These are phyloP conservation scores for Sicyos edulis DNA, from an alignment of 306 rosid genomes.

Conservation along the genomic window DNA sequence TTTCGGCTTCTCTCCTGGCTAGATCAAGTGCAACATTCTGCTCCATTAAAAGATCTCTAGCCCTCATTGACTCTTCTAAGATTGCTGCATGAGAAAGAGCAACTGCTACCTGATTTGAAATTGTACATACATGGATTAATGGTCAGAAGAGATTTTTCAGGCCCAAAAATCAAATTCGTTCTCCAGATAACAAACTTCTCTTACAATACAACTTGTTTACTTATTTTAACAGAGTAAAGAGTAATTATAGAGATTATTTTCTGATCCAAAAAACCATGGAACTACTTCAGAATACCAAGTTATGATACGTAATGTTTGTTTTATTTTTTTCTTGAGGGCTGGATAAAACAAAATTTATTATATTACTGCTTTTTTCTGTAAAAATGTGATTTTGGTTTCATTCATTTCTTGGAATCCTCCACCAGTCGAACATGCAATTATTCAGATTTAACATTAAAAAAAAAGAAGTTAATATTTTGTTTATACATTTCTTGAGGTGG, in stretches of 20 bases:
- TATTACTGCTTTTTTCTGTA: not conserved
- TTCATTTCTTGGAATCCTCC: not conserved
- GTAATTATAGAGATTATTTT: no score
- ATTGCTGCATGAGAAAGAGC: conserved; percentile 99
- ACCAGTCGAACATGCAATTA: not conserved
- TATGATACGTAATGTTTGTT: not conserved
- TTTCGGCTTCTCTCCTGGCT: conserved; percentile 98
- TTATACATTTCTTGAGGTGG: not conserved
- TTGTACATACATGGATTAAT: not conserved
- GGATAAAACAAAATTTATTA: not conserved
- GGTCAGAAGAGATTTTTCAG: not conserved
- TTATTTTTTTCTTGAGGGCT: not conserved
- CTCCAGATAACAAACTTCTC: not conserved
- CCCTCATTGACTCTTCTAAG: conserved; percentile 96
- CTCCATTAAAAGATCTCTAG: conserved; percentile 87
- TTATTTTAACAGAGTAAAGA: not conserved
- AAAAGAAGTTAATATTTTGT: not conserved
- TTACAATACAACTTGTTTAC: not conserved
- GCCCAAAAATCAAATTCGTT: not conserved
- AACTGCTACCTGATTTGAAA: conserved; percentile 71
- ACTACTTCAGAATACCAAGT: not conserved
- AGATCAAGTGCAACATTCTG: conserved; percentile 94
- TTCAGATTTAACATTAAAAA: not conserved
- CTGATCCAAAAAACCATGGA: not conserved
- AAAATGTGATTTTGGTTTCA: not conserved